A percentile compares a stretch with the other conserved stretches of the same genome.
Evolutionary conservation across 2,329 filamentous ascomycete species (phyloP).

Genomic region (Sclerotiophoma versabilis): DNA sequence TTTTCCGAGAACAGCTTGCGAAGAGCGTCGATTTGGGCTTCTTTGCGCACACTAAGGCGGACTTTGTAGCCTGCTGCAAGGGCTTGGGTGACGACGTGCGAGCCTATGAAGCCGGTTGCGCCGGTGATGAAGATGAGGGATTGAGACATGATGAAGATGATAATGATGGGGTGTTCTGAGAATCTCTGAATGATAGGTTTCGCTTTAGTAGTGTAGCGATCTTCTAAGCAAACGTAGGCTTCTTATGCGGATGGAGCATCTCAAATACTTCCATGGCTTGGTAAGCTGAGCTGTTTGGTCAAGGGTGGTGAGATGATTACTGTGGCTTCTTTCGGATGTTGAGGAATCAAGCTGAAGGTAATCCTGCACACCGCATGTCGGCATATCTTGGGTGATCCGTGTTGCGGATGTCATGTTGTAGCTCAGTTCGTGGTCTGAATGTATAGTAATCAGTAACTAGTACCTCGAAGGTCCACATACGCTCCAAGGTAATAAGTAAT

Average conservation of each 20-base stretch:
- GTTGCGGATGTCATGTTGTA: not conserved
- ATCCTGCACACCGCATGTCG: too few relatives aligned
- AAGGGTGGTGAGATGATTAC: not conserved
- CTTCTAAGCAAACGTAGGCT: not conserved
- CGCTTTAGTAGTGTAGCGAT: not conserved
- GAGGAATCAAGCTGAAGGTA: too few relatives aligned
- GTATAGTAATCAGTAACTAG: slow-evolving; percentile 11
- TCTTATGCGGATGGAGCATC: not conserved
- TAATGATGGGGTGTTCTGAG: not conserved
- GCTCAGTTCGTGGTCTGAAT: not conserved
- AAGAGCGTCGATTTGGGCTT: slow-evolving; percentile 20
- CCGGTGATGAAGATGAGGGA: slow-evolving; percentile 40
- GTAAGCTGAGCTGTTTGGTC: not conserved
- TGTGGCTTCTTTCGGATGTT: not conserved
- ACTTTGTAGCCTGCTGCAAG: slow-evolving; percentile 35
- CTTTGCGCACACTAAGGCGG: slow-evolving; percentile 34
- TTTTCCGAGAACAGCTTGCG: slow-evolving; percentile 17
- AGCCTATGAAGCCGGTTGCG: slow-evolving; percentile 37
- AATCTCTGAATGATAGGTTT: too few relatives aligned
- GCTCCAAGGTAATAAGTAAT: not conserved
- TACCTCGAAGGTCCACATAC: not conserved
- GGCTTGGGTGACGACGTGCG: slow-evolving; percentile 30
- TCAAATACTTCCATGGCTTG: not conserved
- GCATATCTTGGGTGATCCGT: not conserved
- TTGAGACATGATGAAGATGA: slow-evolving; percentile 7